Percentiles rank a stretch among this genome's conserved stretches.
phyloP scores from a whole-genome alignment of 179 eudicot species.

The Sideroxylon spinosum region DNA sequence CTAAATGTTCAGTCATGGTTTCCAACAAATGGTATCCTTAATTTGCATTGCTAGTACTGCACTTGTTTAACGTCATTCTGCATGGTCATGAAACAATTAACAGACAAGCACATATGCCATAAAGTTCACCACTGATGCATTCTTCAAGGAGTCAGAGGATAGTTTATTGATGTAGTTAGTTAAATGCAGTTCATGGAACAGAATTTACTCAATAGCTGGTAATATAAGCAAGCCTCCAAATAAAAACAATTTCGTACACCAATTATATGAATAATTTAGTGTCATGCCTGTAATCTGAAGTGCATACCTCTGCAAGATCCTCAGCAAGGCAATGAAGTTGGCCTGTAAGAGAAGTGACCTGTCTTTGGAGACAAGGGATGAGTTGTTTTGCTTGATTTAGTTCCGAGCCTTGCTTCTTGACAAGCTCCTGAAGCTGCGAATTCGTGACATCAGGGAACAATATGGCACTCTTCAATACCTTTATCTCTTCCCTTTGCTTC shows the following conservation, averaged over 20 bases:
- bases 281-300: not conserved
- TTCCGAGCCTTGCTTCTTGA: slow-evolving; percentile 66
- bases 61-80: not conserved
- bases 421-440: slow-evolving; percentile 51
- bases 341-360: slow-evolving; percentile 82
- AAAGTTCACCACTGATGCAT: not conserved
- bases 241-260: no score
- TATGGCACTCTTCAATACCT: slow-evolving; percentile 65
- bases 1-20: not conserved
- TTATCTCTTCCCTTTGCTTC: slow-evolving; percentile 93
- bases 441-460: slow-evolving; percentile 74
- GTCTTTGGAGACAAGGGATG: slow-evolving; percentile 71
- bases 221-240: no score
- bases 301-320: slow-evolving; percentile 73
- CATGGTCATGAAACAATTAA: not conserved
- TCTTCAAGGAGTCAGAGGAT: not conserved
- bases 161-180: not conserved
- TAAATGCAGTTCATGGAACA: not conserved
- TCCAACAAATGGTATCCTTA: not conserved
- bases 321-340: slow-evolving; percentile 76
- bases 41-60: not conserved
- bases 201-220: not conserved
- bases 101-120: not conserved
- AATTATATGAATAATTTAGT: not conserved
- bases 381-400: slow-evolving; percentile 74